A percentile compares a stretch with the other conserved stretches of the same genome.
Evolutionary conservation across 1,284 basidiomycete genomes (phyloP).

Genomic region (Pseudozyma pruni): DNA sequence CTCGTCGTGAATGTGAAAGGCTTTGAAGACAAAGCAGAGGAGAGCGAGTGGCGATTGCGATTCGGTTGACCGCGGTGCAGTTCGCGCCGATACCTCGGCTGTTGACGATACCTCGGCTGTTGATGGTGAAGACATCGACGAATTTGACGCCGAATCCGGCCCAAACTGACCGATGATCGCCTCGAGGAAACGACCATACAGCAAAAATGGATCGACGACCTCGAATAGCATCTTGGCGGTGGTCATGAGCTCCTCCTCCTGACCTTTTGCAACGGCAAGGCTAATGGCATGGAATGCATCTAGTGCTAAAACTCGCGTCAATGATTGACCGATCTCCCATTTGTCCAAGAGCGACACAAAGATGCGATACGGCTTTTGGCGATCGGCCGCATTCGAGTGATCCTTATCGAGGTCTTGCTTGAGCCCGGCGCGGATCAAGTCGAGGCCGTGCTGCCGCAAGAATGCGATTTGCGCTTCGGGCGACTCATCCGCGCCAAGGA

Average conservation of each 20-base stretch:
- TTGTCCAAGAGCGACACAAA: slow-evolving; percentile 95
- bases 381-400: slow-evolving; percentile 75
- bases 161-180: slow-evolving; percentile 70
- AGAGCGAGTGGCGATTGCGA: slow-evolving; percentile 64
- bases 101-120: too few species aligned
- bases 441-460: slow-evolving; percentile 43
- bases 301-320: slow-evolving; percentile 82
- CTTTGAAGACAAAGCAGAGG: slow-evolving; percentile 75
- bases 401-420: slow-evolving; percentile 35
- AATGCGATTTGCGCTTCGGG: slow-evolving; percentile 68
- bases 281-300: slow-evolving; percentile 79
- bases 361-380: slow-evolving; percentile 87
- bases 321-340: slow-evolving; percentile 88
- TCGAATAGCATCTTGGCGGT: slow-evolving; percentile 92
- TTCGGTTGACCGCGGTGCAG: neutral
- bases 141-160: slow-evolving; percentile 45
- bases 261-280: slow-evolving; percentile 75
- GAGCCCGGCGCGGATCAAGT: slow-evolving; percentile 46
- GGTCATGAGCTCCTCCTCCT: slow-evolving; percentile 75
- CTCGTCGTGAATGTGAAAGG: slow-evolving; percentile 81
- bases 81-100: too few species aligned
- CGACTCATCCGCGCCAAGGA: slow-evolving; percentile 81
- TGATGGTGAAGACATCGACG: too few species aligned
- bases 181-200: slow-evolving; percentile 82
- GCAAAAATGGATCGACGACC: slow-evolving; percentile 84